Base-by-base conservation (phyloP, 305 asterid genomes). In the Rubia balearica region DNA sequence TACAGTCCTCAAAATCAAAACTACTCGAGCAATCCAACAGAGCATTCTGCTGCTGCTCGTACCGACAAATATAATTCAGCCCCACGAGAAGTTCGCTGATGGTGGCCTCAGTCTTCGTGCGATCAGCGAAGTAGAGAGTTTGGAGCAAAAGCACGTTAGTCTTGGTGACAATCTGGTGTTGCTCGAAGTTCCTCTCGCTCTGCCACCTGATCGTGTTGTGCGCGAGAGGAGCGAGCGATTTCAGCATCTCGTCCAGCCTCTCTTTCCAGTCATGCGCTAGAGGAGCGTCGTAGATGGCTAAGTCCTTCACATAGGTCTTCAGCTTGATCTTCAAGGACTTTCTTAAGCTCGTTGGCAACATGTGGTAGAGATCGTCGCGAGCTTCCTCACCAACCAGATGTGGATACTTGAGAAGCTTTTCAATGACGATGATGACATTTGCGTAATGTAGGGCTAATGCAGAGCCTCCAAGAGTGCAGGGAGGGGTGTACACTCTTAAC, bases 121-220 rank as follows among this genome's bases (percentile, higher is more conserved):
- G 80, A 67, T 95, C 96, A 1, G 97, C 96, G 75, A 90, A 91
- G 66, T 90, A 88, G 67, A 95, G 46, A 3, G 99, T 95, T 49
- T 91, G 96, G 61, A 95, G 87, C 84, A 95, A 71, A 53, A 92
- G 92, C 59, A 92, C 96, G 14, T 90, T 89, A 0, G 95, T 87
- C 77, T 90, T 80, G 1, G 84, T 77, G 41, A 87, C 95, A 27
- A 95, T 87, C 67, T 92, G 98, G 9, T 85, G 94, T 81, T 92
- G 98, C 70, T 95, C 99, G 30, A 88, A 85, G 68, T 90, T 92
- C 7, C 96, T 80, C 72, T 95, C 98, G 4, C 90, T 90, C 76
- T 92, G 98, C 99, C 98, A 92, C 76, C 88, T 79, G 77, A 92
- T 88, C 96, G 89, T 90, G 86, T 85, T 86, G 76, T 91, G 96